Evolutionary conservation across 345 rosid genomes (phyloP), one percentile per base, ranked within the genome.

Genomic region (Pugionium cornutum): DNA sequence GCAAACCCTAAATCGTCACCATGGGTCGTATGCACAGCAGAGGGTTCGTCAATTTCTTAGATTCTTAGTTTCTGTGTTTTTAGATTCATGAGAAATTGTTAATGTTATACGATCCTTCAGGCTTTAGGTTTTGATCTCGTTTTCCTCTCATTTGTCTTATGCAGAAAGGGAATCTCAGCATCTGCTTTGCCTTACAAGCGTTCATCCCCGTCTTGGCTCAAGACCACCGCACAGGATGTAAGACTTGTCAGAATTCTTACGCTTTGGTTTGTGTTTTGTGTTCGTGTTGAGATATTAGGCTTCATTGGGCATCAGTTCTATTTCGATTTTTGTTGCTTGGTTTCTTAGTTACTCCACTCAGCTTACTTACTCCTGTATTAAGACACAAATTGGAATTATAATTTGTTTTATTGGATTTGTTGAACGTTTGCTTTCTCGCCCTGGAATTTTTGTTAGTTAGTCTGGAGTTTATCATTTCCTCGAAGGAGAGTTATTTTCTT

Each of bases 21-120:
- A 89, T 87, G 95, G 97, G 95, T 64, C 91, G 97, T 62, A 89
- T 89, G 97, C 97, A 89, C 66, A 77, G 84, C 53, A 62, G 86
- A 56, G 97, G 95, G 97, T 84, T 65, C 49, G 77, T 43, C 48
- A 18, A 4, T 40, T 30, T 49, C 58, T 40, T 4, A 9, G 37
- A 28, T 9, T 49, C 26, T 41, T 10, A 25, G 6, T 32, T 49
- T 11, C 2, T 10, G 3, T 45, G 30, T 26, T 66, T n/a, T 6
- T 6, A 4, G 47, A 37, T 47, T 58, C 27, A 33, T 7, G 1
- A 0, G 34, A 46, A 43, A 46, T 46, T 45, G 43, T 25, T 61
- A 4, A 9, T 34, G 32, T 5, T 44, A 31, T 32, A 1, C 5
- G 42, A 26, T 3, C 25, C 41, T 66, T 35, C 7, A 36, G 1